A percentile compares a stretch with the other conserved stretches of the same genome.
These are phyloP conservation scores for Erodium moschatum DNA, from an alignment of 441 rosid genomes.

Conservation along the genomic window DNA sequence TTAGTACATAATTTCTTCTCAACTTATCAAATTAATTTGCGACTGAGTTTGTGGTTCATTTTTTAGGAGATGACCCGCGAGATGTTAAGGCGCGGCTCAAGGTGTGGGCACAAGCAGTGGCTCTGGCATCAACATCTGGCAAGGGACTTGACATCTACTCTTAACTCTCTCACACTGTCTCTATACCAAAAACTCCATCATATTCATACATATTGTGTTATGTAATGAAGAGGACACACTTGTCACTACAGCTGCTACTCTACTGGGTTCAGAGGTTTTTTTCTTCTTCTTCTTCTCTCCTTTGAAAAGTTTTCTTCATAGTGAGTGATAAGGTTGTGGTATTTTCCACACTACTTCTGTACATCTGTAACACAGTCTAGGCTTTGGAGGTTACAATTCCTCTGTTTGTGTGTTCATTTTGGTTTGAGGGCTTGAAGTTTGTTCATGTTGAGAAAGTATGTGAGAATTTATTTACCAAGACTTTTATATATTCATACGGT, in stretches of 20 bases:
- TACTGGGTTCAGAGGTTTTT: not conserved
- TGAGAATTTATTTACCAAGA: not conserved
- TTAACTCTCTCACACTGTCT: not conserved
- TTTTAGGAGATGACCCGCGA: conserved; percentile 81
- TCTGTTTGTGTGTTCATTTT: not conserved
- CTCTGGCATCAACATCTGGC: conserved; percentile 56
- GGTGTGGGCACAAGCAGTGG: conserved; percentile 97
- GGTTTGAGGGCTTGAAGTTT: not conserved
- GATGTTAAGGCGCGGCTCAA: conserved; percentile 89
- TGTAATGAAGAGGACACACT: too few relatives aligned
- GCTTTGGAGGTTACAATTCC: not conserved
- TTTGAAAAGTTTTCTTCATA: too few relatives aligned
- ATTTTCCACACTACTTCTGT: not conserved
- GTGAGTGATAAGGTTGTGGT: not conserved
- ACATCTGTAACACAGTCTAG: not conserved
- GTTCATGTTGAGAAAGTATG: not conserved
- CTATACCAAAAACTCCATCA: not conserved
- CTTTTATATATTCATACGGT: too few relatives aligned
- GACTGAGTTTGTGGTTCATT: not conserved
- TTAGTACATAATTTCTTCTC: too few relatives aligned
- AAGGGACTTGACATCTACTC: conserved; percentile 1
- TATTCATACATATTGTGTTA: not conserved
- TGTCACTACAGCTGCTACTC: too few relatives aligned
- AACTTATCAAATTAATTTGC: too few relatives aligned
- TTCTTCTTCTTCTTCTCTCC: not conserved